phyloP scores from a whole-genome alignment of 257 asterid genomes.

The Cruciata laevipes region DNA sequence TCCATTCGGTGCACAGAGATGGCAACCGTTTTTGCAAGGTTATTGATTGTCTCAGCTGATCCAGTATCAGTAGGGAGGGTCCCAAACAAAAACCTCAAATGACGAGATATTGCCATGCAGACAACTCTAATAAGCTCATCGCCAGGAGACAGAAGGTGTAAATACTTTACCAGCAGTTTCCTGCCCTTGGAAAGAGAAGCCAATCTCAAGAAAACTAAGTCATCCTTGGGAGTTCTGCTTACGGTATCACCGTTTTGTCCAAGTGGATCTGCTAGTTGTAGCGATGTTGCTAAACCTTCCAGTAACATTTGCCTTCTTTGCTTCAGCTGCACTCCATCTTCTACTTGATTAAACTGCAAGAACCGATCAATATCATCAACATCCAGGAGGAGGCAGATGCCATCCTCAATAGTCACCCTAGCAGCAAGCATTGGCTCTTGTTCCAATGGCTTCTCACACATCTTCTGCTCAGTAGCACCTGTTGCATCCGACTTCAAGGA shows the following conservation, averaged over 20 bases:
- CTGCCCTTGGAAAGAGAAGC: conserved; percentile 41
- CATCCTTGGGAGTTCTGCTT: conserved; percentile 32
- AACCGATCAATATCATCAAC: conserved; percentile 88
- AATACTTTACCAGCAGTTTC: conserved; percentile 38
- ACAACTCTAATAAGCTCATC: conserved; percentile 38
- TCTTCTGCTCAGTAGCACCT: conserved; percentile 41
- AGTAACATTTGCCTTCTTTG: conserved; percentile 38
- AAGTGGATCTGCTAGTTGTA: conserved; percentile 43
- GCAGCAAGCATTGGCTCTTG: conserved; percentile 99
- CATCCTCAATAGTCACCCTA: conserved; percentile 86
- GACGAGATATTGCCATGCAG: conserved; percentile 42
- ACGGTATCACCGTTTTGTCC: conserved; percentile 34
- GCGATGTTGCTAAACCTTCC: conserved; percentile 48
- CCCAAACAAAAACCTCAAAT: conserved; percentile 38
- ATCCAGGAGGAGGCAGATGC: conserved; percentile 72
- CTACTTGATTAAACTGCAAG: conserved; percentile 64
- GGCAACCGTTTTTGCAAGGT: conserved; percentile 29
- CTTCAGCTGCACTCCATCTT: conserved; percentile 36
- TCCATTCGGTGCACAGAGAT: conserved; percentile 32
- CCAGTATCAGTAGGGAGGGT: conserved; percentile 28
- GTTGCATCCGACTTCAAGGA: conserved; percentile 44
- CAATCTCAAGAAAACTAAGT: conserved; percentile 38
- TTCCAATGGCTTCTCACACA: conserved; percentile 74
- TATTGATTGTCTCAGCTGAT: conserved; percentile 24
- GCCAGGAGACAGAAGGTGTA: conserved; percentile 38